Evolutionary conservation across 1,284 basidiomycete genomes (phyloP), one percentile per base, ranked within the genome.

Genomic region (Hypsizygus ulmarius): DNA sequence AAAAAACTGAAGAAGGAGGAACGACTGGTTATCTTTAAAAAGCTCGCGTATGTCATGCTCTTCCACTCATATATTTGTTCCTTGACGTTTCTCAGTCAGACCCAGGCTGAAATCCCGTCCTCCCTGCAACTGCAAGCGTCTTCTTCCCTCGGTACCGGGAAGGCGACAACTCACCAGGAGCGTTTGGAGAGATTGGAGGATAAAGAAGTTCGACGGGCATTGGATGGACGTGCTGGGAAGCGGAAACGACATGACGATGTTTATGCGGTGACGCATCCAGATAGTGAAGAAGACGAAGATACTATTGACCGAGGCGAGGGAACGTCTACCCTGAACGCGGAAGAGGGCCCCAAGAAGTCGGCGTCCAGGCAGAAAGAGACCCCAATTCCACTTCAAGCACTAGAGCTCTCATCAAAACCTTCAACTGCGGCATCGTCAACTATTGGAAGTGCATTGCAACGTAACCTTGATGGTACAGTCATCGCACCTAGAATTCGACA

Each of bases 1-100:
- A 92, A 92, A 67, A 92, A 92, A 65, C 68, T 93, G 39, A 89
- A 86, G 67, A 89, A 91, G 63, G 91, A 93, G 58, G 88, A 90
- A 54, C 79, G 90, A 38, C 61, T 80, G 2, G 64, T 74, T 15
- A 73, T 93, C 5, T 79, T 93, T 50, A 80, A 89, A 54, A 91
- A 89, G 61, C 71, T 93, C 47, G 77, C 82, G 90, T 91, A 68
- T 55, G 82, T 79, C 21, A 8, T 19, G 12, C 19, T 30, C 21
- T 30, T 41, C 40, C 18, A 50, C 35, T 33, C 4, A 11, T 39
- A 12, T 41, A 47, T 42, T 38, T 50, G n/a, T 37, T 27, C 29
- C 60, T 68, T 52, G 54, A 62, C 46, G 37, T 56, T 50, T 59
- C 68, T 50, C 70, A 92, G 89, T 50, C 78, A 86, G 69, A 83